Evolutionary conservation across 371 early-diverging fungal species (phyloP), one percentile per base, ranked within the genome.

Genomic region (Mucor velutinosus): DNA sequence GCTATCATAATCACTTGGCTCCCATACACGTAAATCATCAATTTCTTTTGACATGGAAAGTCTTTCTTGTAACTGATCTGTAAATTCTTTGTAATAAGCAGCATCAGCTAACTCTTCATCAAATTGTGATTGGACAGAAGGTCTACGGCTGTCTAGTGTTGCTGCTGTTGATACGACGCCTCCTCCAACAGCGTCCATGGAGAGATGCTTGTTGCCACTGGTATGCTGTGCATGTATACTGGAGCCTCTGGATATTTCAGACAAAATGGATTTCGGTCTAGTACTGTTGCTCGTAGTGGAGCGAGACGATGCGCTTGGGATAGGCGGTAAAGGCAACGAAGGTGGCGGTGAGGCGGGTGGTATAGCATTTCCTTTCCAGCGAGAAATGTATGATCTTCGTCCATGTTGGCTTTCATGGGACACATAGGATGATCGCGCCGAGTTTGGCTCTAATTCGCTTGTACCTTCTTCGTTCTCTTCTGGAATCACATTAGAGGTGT

Each of bases 341-440:
- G 74, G 74, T 27, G 74, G 74, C 15, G 74, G 74, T 15, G 74
- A 66, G 17, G 74, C 70, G 1, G 74, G 74, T 25, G 74, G 74
- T 27, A 70, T 21, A 7, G 45, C 14, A 25, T n/a, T 53, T 4
- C 70, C 71, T 25, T 70, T 70, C 71, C 70, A 74, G 14, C 66
- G 62, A 45, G 69, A 55, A 41, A 66, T 37, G n/a, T 62, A 47
- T 0, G 65, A 68, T 56, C 55, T 64, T 37, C 60, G 32, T 21
- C 55, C 32, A 19, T 23, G 32, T 5, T 5, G 19, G 8, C n/a
- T 32, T 7, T 53, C 59, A 1, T 21, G 41, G 15, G 68, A 65
- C 4, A 51, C 17, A 12, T 47, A 21, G 33, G 71, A 71, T 6
- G 67, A 66, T 14, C 71, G 62, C 15, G 66, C 53, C 4, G 71